These are phyloP conservation scores for Fusarium sp. DNA, from an alignment of 2,329 filamentous ascomycete species.

Conservation along the genomic window DNA sequence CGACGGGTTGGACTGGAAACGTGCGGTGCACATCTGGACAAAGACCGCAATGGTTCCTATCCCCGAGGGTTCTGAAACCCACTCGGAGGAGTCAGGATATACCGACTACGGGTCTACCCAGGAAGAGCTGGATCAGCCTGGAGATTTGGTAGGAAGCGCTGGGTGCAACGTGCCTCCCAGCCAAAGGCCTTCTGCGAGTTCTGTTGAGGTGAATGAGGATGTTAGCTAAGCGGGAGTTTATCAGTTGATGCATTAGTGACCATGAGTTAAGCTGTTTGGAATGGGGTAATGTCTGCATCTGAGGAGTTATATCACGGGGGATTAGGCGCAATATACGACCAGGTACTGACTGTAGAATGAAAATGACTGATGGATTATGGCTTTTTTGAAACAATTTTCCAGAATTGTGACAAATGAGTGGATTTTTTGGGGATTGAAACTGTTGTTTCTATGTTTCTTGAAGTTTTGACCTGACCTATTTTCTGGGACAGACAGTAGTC, in stretches of 20 bases:
- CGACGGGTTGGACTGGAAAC: slow-evolving; percentile 69
- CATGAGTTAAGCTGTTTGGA: background rate
- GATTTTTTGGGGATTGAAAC: background rate
- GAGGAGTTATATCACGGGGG: slow-evolving; percentile 7
- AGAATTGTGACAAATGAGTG: background rate
- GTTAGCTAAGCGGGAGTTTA: slow-evolving; percentile 10
- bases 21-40: slow-evolving; percentile 75
- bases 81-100: slow-evolving; percentile 63
- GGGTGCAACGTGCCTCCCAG: slow-evolving; percentile 34
- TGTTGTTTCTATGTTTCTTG: background rate
- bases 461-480: background rate
- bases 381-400: background rate
- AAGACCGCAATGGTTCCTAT: slow-evolving; percentile 75
- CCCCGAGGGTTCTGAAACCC: slow-evolving; percentile 69
- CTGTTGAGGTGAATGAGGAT: slow-evolving; percentile 21
- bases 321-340: slow-evolving; percentile 26
- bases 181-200: background rate
- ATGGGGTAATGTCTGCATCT: background rate
- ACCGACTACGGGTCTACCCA: slow-evolving; percentile 58
- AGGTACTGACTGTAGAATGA: slow-evolving; percentile 5
- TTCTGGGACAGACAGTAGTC: background rate
- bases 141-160: slow-evolving; percentile 52
- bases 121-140: slow-evolving; percentile 61
- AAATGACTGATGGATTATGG: background rate
- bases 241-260: slow-evolving; percentile 4